Evolutionary conservation across 2,329 filamentous ascomycete genomes (phyloP), one percentile per base, ranked within the genome.

Genomic region (Aspergillus felis): DNA sequence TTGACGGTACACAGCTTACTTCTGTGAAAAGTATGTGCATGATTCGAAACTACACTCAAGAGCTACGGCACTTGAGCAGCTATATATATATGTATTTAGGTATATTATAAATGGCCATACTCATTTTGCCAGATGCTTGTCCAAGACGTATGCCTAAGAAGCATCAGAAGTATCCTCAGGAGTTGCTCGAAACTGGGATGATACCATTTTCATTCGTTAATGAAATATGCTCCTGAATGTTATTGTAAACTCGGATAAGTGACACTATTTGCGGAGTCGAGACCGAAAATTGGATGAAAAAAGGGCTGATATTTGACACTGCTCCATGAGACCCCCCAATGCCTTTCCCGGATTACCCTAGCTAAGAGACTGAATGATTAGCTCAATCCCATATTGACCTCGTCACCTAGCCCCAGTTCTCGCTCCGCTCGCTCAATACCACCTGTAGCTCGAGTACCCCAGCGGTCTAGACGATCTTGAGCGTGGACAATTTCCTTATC

Each of bases 331-430:
- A 38, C 27, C 22, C 25, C 29, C n/a, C 49, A 42, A 44, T 27
- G 17, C 53, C 24, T 14, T 50, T n/a, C 42, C 5, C 32, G 32
- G 14, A 14, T 14, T 38, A 5, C 32, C 14, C 14, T 38, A 5
- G 12, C 32, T 38, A 17, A 7, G 14, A 38, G 32, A 17, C 5
- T 38, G 14, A 38, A 35, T n/a, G 22, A 49, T 79, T 71, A 93
- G 73, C 93, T 91, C 64, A 96, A 77, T 32, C 86, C 88, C 89
- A 96, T 94, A 67, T 88, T 82, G 25, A 89, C 86, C 68, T 96
- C 91, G 70, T 96, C 92, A 1, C 90, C 89, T 51, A 95, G 83
- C 0, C 90, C 90, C 87, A 91, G 92, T 64, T 78, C 86, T 64
- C 64, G 76, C 70, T 71, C 74, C 24, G 73, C 81, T 55, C 79